phyloP scores from a whole-genome alignment of 2,329 filamentous ascomycete species.

The Xylariomycetidae sp. region DNA sequence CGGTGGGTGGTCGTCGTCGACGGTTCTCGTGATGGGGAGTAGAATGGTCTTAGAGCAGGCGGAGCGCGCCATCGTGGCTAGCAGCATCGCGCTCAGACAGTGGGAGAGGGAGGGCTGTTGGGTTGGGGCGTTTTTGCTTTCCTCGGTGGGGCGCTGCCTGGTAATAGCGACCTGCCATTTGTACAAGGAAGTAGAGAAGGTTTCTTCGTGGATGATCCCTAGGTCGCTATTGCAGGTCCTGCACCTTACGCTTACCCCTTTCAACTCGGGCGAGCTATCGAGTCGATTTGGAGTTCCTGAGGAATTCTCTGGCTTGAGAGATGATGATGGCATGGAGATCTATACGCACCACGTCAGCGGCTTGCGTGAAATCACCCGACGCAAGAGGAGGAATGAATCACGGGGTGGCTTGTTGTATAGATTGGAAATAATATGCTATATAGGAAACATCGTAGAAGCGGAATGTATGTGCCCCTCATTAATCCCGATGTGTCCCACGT shows the following conservation, averaged over 20 bases:
- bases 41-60: constrained; percentile 54
- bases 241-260: constrained; percentile 41
- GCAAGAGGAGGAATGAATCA: no score
- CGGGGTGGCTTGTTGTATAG: no score
- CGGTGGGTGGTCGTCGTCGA: not conserved
- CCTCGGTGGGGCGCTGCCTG: no score
- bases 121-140: no score
- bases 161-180: constrained; percentile 52
- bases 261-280: no score
- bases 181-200: constrained; percentile 45
- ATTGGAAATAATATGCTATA: no score
- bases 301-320: no score
- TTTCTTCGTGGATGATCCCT: constrained; percentile 42
- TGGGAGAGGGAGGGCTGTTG: constrained; percentile 36
- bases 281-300: constrained; percentile 2
- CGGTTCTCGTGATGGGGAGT: constrained; percentile 29
- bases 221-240: constrained; percentile 39
- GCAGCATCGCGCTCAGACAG: constrained; percentile 49
- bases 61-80: constrained; percentile 50
- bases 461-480: no score
- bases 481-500: constrained; percentile 46
- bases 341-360: no score
- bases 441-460: no score
- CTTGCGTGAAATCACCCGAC: no score
- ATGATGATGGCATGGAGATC: no score